These are phyloP conservation scores for Ceratocystis destructans DNA, from an alignment of 2,329 filamentous ascomycete genomes.

Conservation along the genomic window DNA sequence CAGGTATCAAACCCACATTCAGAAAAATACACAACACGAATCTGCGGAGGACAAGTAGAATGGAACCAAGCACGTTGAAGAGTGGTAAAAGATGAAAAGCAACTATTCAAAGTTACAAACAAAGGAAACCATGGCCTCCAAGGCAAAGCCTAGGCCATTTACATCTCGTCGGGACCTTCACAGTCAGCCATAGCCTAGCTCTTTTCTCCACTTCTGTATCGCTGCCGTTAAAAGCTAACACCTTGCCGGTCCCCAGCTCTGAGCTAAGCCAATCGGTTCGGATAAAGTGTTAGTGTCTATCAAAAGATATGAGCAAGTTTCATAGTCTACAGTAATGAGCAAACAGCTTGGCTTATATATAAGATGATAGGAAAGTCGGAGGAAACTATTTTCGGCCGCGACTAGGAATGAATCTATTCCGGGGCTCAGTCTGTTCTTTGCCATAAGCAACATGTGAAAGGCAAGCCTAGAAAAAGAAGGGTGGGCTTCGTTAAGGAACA, in stretches of 20 bases:
- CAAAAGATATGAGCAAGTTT: not conserved
- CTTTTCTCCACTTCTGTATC: not conserved
- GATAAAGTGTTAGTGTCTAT: not conserved
- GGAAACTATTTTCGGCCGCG: not conserved
- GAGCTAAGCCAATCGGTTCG: not conserved
- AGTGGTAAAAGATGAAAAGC: too few species aligned
- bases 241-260: not conserved
- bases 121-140: too few species aligned
- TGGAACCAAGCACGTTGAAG: too few species aligned
- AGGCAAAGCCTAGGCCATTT: too few species aligned
- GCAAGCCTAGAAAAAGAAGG: not conserved
- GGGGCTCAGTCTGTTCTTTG: not conserved
- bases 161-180: too few species aligned
- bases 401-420: not conserved
- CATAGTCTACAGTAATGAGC: not conserved
- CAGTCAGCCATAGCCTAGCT: not conserved
- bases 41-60: too few species aligned
- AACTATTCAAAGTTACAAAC: too few species aligned
- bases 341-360: not conserved
- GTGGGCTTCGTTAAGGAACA: not conserved
- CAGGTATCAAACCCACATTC: too few species aligned
- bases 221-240: not conserved
- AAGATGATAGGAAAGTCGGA: not conserved
- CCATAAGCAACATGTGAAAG: not conserved
- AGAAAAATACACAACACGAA: too few species aligned